These are phyloP conservation scores for Platanus orientalis DNA, from an alignment of 164 flowering plant genomes.

Conservation along the genomic window DNA sequence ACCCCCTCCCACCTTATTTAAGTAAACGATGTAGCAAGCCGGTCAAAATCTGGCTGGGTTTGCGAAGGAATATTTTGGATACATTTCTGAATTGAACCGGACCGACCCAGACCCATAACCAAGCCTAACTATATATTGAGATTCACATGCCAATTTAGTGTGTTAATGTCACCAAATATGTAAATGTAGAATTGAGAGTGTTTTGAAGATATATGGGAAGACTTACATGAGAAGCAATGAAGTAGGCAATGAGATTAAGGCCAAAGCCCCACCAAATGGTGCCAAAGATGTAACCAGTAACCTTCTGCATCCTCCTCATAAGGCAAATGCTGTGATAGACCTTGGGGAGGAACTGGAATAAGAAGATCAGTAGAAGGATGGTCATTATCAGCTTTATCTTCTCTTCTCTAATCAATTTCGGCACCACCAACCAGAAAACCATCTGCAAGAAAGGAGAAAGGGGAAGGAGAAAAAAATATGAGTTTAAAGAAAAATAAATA, in stretches of 20 bases:
- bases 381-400: constrained; percentile 75
- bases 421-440: constrained; percentile 81
- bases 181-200: no score
- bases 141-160: no score
- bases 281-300: constrained; percentile 90
- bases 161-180: no score
- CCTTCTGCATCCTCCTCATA: constrained; percentile 92
- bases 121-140: no score
- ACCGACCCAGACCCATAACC: no score
- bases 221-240: constrained; percentile 92
- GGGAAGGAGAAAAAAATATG: not conserved
- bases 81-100: no score
- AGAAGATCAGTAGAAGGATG: constrained; percentile 60
- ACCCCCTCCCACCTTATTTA: no score
- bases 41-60: no score
- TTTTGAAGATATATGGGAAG: not conserved
- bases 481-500: not conserved
- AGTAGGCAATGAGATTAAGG: constrained; percentile 91
- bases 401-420: constrained; percentile 65
- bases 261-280: constrained; percentile 98
- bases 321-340: constrained; percentile 75
- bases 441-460: constrained; percentile 46
- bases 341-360: constrained; percentile 95
- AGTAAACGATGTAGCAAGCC: no score
- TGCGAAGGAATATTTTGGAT: no score